Evolutionary conservation across 192 early-diverging fungal genomes (phyloP).

Genomic region (Paraglomus occultum): DNA sequence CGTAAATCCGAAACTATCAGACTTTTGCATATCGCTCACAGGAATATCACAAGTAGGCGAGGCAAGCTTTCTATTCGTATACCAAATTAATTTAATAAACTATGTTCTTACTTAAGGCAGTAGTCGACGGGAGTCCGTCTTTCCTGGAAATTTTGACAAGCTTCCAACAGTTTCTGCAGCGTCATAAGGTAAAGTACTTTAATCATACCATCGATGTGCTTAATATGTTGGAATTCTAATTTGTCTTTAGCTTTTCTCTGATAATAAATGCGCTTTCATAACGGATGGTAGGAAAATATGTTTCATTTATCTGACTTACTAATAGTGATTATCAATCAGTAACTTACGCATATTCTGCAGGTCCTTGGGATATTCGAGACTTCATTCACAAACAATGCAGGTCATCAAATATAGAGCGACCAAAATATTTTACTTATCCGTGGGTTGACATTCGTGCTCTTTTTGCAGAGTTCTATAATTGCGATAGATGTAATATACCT

Average conservation of each 20-base stretch:
- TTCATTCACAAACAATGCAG: constrained; percentile 79
- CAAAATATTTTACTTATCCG: constrained; percentile 56
- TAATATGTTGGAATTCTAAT: background rate
- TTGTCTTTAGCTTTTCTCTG: constrained; percentile 11
- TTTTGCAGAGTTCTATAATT: constrained; percentile 56
- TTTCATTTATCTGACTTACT: background rate
- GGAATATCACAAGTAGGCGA: constrained; percentile 71
- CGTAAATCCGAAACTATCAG: constrained; percentile 62
- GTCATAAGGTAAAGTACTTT: constrained; percentile 19
- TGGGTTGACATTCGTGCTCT: constrained; percentile 66
- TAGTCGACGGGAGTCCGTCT: constrained; percentile 35
- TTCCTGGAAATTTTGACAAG: constrained; percentile 36
- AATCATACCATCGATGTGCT: background rate
- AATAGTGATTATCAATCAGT: background rate
- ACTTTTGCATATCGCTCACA: constrained; percentile 76
- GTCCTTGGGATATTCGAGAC: constrained; percentile 81
- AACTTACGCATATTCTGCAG: constrained; percentile 40
- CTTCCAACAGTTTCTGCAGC: constrained; percentile 39
- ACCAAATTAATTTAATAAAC: background rate
- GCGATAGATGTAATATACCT: constrained; percentile 50
- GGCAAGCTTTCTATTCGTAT: background rate
- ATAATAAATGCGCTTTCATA: constrained; percentile 13
- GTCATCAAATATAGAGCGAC: constrained; percentile 50
- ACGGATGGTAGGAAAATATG: constrained; percentile 18
- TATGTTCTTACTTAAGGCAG: constrained; percentile 19